phyloP scores from a whole-genome alignment of 129 eudicot species.

The Artemisia annua region DNA sequence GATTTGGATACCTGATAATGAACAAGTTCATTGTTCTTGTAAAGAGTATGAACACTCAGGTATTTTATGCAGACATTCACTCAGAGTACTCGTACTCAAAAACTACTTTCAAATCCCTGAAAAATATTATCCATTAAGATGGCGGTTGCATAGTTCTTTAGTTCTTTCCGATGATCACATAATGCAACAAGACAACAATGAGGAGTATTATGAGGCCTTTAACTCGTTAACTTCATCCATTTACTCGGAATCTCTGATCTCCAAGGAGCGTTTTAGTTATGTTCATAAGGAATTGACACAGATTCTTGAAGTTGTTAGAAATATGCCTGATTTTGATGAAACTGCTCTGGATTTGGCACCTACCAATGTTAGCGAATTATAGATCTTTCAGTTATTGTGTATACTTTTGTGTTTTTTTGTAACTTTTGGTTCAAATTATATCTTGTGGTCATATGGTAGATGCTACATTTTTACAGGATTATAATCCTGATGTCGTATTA shows the following conservation, averaged over 20 bases:
- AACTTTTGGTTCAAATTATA: constrained; percentile 16
- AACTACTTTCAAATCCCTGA: constrained; percentile 76
- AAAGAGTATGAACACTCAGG: constrained; percentile 77
- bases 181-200: constrained; percentile 28
- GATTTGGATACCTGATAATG: constrained; percentile 69
- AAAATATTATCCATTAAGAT: constrained; percentile 57
- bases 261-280: constrained; percentile 61
- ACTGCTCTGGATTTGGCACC: constrained; percentile 38
- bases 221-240: constrained; percentile 51
- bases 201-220: constrained; percentile 58
- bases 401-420: not conserved
- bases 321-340: constrained; percentile 56
- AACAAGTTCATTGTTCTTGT: constrained; percentile 76
- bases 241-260: constrained; percentile 53
- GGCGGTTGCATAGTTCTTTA: constrained; percentile 57
- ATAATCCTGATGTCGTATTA: not conserved
- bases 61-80: constrained; percentile 59
- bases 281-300: constrained; percentile 61
- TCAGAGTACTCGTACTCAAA: constrained; percentile 62
- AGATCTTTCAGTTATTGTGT: constrained; percentile 22
- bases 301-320: constrained; percentile 54
- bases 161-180: constrained; percentile 47
- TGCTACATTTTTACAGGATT: not conserved
- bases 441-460: constrained; percentile 13
- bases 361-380: constrained; percentile 38